phyloP scores from a whole-genome alignment of 805 yeast species.

The Sugiyamaella boreocaroliniensis region DNA sequence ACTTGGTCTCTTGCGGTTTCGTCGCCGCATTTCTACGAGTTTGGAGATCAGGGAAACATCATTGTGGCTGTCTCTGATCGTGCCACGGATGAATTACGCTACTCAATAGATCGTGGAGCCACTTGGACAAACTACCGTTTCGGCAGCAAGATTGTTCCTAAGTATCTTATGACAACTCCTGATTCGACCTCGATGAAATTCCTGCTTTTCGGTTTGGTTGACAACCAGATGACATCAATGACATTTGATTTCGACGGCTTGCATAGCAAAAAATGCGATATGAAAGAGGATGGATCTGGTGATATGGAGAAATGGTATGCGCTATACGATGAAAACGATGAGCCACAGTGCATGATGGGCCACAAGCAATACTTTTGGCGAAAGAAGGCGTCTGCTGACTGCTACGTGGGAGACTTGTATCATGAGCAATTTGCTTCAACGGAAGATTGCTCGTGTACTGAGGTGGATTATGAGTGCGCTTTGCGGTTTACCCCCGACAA shows the following conservation, averaged over 20 bases:
- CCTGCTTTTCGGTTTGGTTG: constrained; percentile 39
- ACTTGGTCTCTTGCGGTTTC: constrained; percentile 56
- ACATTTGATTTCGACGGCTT: constrained; percentile 43
- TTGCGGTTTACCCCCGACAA: constrained; percentile 38
- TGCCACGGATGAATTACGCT: constrained; percentile 37
- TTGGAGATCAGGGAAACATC: constrained; percentile 76
- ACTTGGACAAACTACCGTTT: constrained; percentile 53
- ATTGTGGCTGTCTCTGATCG: constrained; percentile 46
- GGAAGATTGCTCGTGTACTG: constrained; percentile 58
- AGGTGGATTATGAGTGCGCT: constrained; percentile 66
- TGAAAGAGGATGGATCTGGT: constrained; percentile 33
- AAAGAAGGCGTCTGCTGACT: constrained; percentile 57
- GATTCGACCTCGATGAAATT: constrained; percentile 67
- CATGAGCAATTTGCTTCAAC: constrained; percentile 37
- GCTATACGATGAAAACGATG: constrained; percentile 29
- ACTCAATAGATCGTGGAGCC: constrained; percentile 67
- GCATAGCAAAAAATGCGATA: constrained; percentile 21
- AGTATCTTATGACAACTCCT: constrained; percentile 46
- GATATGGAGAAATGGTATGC: constrained; percentile 68
- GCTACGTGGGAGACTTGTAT: constrained; percentile 44
- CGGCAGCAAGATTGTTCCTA: constrained; percentile 38
- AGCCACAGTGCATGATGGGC: constrained; percentile 57
- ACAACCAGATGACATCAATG: constrained; percentile 44
- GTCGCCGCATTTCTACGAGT: constrained; percentile 47
- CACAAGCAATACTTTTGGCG: constrained; percentile 55